Conservation (phyloP, 345 rosid species). For the Corchorus capsularis region DNA sequence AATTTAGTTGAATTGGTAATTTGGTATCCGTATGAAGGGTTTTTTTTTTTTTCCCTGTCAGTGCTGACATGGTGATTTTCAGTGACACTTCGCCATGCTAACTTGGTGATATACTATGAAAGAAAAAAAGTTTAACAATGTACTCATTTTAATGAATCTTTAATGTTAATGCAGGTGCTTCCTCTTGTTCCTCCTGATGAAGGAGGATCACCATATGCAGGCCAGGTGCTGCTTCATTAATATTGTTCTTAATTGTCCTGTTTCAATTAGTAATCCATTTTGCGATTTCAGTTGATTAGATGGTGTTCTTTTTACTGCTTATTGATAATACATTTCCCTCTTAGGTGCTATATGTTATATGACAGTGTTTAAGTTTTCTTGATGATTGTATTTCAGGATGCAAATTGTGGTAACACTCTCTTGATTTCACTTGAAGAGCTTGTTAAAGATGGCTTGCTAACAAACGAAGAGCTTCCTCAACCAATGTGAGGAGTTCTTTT, state of each 20-base stretch:
- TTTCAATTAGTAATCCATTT: background rate
- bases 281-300: background rate
- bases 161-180: constrained; percentile 61
- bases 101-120: background rate
- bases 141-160: background rate
- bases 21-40: background rate
- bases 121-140: background rate
- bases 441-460: constrained; percentile 74
- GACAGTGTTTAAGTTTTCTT: background rate
- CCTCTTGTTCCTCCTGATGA: constrained; percentile 95
- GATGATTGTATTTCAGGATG: constrained; percentile 58
- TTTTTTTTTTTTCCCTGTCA: too few relatives aligned
- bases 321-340: background rate
- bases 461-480: constrained; percentile 68
- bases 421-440: constrained; percentile 95
- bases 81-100: background rate
- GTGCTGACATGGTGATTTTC: background rate
- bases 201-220: constrained; percentile 88
- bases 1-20: background rate
- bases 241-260: background rate
- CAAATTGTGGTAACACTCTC: constrained; percentile 88
- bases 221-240: constrained; percentile 57
- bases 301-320: background rate
- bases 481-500: constrained; percentile 53
- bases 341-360: background rate